phyloP scores from a whole-genome alignment of 257 asterid genomes.

The Datura wrightii region DNA sequence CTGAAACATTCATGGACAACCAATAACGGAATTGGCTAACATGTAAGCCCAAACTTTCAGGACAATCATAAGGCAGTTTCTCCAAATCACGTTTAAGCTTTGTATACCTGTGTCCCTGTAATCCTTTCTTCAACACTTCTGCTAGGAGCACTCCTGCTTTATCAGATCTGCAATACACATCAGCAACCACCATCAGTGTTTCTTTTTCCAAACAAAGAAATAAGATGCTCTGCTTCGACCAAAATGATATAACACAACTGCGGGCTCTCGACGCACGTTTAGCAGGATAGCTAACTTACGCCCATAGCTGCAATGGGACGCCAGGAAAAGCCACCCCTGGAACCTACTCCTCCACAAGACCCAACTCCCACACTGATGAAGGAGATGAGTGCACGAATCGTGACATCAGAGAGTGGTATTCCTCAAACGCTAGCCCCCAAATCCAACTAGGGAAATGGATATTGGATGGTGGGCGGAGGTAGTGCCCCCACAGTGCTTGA shows the following conservation, averaged over 20 bases:
- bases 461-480: too few species aligned
- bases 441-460: too few species aligned
- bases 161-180: conserved; percentile 65
- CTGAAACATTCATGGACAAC: conserved; percentile 54
- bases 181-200: not conserved
- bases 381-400: too few species aligned
- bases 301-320: too few species aligned
- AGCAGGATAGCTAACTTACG: too few species aligned
- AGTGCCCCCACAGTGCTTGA: too few species aligned
- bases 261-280: too few species aligned
- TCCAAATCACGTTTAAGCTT: not conserved
- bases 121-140: conserved; percentile 77
- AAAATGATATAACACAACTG: not conserved
- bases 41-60: not conserved
- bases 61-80: not conserved
- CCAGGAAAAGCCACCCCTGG: too few species aligned
- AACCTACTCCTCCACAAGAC: too few species aligned
- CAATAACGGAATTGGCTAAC: conserved; percentile 24
- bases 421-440: too few species aligned
- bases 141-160: conserved; percentile 94
- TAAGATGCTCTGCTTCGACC: not conserved
- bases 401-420: too few species aligned
- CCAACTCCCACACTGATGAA: too few species aligned
- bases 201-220: not conserved
- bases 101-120: conserved; percentile 82